A percentile compares a stretch with the other conserved stretches of the same genome.
These are phyloP conservation scores for Symmetrospora coprosmae DNA, from an alignment of 768 basidiomycete genomes.

Conservation along the genomic window DNA sequence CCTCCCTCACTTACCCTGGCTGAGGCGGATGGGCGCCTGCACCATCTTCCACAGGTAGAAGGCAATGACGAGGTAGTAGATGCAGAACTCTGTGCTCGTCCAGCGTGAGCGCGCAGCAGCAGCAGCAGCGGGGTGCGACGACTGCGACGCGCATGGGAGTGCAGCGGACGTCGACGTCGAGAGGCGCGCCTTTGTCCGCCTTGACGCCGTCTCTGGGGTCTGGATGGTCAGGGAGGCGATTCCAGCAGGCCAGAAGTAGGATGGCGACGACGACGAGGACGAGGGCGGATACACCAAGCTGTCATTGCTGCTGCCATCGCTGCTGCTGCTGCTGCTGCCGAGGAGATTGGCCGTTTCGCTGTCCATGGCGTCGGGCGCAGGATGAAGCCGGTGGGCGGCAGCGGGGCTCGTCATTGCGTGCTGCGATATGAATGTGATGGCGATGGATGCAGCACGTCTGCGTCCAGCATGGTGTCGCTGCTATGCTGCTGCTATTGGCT, in stretches of 20 bases:
- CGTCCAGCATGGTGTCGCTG: not conserved
- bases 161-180: not conserved
- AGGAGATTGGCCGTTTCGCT: not conserved
- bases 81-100: conserved; percentile 63
- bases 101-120: conserved; percentile 43
- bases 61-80: conserved; percentile 53
- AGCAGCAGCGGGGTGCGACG: not conserved
- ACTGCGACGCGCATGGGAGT: not conserved
- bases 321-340: not conserved
- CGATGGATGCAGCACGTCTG: not conserved
- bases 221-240: conserved; percentile 16
- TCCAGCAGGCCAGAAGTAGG: not conserved
- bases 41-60: conserved; percentile 59
- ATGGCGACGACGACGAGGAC: not conserved
- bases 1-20: conserved; percentile 50
- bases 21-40: conserved; percentile 59
- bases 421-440: no score
- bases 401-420: no score
- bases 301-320: not conserved
- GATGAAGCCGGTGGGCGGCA: not conserved
- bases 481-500: not conserved
- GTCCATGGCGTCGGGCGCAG: not conserved
- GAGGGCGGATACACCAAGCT: not conserved
- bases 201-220: not conserved
- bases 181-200: not conserved